Evolutionary conservation across 768 basidiomycete genomes (phyloP), one percentile per base, ranked within the genome.

Genomic region (Fistulinella prunicolor): DNA sequence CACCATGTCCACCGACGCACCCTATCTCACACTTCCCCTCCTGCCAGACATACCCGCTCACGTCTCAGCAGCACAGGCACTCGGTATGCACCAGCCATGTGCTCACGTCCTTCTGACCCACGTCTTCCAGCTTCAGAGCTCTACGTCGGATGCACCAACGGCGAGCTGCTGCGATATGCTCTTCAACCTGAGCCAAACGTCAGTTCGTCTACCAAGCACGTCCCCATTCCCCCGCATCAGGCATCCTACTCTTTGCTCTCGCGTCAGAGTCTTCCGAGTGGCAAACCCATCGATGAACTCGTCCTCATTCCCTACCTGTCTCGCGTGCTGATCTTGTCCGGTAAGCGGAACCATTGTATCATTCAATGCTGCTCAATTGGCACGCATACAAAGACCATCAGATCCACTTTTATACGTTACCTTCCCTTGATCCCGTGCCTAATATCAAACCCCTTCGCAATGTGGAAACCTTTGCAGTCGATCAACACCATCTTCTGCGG

Each of bases 91-190:
- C 19, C 23, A 4, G 1, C 22, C 24, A 26, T 2, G 29, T 5
- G n/a, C 14, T 1, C 23, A 4, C 6, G 19, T 39, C 46, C 4
- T 22, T 29, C 38, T 54, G 5, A 52, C 49, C 47, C 46, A 43
- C 42, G 17, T 17, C n/a, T 20, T 32, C 16, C 44, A 90, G 89
- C 85, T 26, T 83, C 83, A 35, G 93, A 96, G 59, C 79, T 95
- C 21, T 94, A 93, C 55, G 78, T 91, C 12, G 94, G 92, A 12
- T 87, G 86, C 51, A 81, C 83, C 19, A 90, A 93, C 50, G 92
- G 94, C 19, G 82, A 90, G 55, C 74, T 96, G 8, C 69, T 93
- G 29, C 84, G 92, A 36, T 94, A 86, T 62, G 76, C 85, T 1
- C 72, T 89, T 19, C 85, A 85, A 56, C 76, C 74, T 3, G 81